Percentiles rank a stretch among this genome's conserved stretches.
These are phyloP conservation scores for Cydonia oblonga DNA, from an alignment of 331 rosid genomes.

Conservation along the genomic window DNA sequence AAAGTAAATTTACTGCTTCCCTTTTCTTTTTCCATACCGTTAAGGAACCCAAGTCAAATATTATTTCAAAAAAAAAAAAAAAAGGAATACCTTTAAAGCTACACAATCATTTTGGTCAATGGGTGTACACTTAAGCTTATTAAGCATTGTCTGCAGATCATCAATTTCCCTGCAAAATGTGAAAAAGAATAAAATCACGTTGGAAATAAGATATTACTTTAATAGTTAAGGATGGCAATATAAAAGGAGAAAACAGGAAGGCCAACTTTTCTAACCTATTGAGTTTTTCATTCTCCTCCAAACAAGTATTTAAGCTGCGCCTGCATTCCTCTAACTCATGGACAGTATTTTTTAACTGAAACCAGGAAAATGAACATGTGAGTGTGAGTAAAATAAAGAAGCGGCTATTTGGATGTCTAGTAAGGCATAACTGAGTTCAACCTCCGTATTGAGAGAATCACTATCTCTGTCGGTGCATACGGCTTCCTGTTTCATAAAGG, in stretches of 20 bases:
- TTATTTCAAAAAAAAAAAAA: constrained; percentile 4
- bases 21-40: background rate
- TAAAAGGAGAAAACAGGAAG: background rate
- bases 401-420: background rate
- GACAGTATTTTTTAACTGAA: constrained; percentile 51
- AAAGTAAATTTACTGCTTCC: background rate
- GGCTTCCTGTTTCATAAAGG: constrained; percentile 29
- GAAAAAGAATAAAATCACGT: background rate
- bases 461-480: constrained; percentile 25
- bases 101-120: constrained; percentile 9
- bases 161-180: constrained; percentile 58
- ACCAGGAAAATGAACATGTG: constrained; percentile 9
- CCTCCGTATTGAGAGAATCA: constrained; percentile 39
- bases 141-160: constrained; percentile 30
- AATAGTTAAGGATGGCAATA: constrained; percentile 10
- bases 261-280: constrained; percentile 37
- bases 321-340: constrained; percentile 65
- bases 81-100: constrained; percentile 36
- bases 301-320: constrained; percentile 57
- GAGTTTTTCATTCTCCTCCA: constrained; percentile 80
- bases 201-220: constrained; percentile 3
- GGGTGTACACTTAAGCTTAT: constrained; percentile 17
- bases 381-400: constrained; percentile 8
- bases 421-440: constrained; percentile 14
- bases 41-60: background rate